A percentile compares a stretch with the other conserved stretches of the same genome.
These are phyloP conservation scores for Acacia melanoxylon DNA, from an alignment of 306 rosid species.

Conservation along the genomic window DNA sequence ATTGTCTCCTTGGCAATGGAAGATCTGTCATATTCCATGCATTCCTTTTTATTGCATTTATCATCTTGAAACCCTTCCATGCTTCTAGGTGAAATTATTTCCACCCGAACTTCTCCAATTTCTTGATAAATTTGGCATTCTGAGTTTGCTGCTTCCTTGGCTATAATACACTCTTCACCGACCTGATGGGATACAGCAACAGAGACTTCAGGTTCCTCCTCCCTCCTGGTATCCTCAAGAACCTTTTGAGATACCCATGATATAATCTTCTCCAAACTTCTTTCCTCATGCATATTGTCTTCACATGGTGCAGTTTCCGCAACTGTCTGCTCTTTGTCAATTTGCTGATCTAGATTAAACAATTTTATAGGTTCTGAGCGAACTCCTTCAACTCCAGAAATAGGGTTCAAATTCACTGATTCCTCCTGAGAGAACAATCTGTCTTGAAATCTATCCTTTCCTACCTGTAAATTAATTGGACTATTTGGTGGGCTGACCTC, in stretches of 20 bases:
- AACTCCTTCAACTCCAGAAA: slow-evolving; percentile 27
- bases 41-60: slow-evolving; percentile 33
- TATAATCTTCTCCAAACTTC: slow-evolving; percentile 31
- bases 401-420: slow-evolving; percentile 25
- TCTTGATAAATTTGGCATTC: slow-evolving; percentile 31
- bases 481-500: slow-evolving; percentile 38
- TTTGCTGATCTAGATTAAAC: slow-evolving; percentile 39
- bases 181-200: slow-evolving; percentile 33
- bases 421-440: slow-evolving; percentile 40
- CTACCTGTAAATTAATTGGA: slow-evolving; percentile 21
- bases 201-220: slow-evolving; percentile 32
- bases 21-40: slow-evolving; percentile 32
- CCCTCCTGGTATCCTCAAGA: slow-evolving; percentile 27
- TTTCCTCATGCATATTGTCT: slow-evolving; percentile 27
- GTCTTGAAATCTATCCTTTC: slow-evolving; percentile 33
- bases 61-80: slow-evolving; percentile 46
- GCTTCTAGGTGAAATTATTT: slow-evolving; percentile 33
- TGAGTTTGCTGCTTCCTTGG: slow-evolving; percentile 33
- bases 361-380: slow-evolving; percentile 30
- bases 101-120: slow-evolving; percentile 28
- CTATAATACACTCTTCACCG: slow-evolving; percentile 26
- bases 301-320: slow-evolving; percentile 17
- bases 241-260: slow-evolving; percentile 37
- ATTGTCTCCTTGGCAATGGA: slow-evolving; percentile 28
- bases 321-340: slow-evolving; percentile 33